Percentiles rank a stretch among this genome's conserved stretches.
Evolutionary conservation across 495 filamentous ascomycete species (phyloP).

Genomic region (Penicillium steckii): DNA sequence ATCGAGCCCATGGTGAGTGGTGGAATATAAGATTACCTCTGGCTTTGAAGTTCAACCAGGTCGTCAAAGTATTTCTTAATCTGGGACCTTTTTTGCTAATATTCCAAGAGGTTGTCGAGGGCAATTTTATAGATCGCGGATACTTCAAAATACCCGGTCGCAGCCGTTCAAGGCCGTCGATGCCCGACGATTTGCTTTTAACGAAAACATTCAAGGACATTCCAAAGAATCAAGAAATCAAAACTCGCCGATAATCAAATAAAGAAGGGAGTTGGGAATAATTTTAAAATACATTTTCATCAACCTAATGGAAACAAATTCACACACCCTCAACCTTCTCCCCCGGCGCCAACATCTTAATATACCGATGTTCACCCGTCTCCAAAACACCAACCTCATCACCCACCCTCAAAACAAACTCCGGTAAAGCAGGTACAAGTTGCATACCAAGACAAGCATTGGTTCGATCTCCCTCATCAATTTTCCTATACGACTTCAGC

Average conservation of each 20-base stretch:
- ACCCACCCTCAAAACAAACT: slow-evolving; percentile 53
- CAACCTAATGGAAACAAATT: neutral
- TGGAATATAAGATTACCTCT: neutral
- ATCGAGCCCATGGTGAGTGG: slow-evolving; percentile 8
- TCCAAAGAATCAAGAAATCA: no score
- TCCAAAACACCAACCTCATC: slow-evolving; percentile 61
- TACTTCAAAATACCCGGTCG: neutral
- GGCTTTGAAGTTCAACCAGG: neutral
- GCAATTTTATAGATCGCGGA: neutral
- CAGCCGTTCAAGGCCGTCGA: neutral
- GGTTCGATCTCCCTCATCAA: slow-evolving; percentile 70
- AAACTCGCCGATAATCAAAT: no score
- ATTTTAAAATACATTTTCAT: neutral
- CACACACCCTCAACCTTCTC: slow-evolving; percentile 39
- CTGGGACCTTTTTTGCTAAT: no score
- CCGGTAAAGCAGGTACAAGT: slow-evolving; percentile 25
- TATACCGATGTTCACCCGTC: slow-evolving; percentile 62
- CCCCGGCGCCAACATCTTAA: slow-evolving; percentile 47
- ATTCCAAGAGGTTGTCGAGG: no score
- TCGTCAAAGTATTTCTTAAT: neutral
- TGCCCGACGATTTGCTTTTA: neutral
- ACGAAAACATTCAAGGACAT: neutral
- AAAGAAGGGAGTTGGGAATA: no score
- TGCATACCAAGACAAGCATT: slow-evolving; percentile 79
- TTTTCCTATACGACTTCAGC: slow-evolving; percentile 63